Base-by-base conservation (phyloP, 805 yeast genomes). In the Saturnispora mendoncae region DNA sequence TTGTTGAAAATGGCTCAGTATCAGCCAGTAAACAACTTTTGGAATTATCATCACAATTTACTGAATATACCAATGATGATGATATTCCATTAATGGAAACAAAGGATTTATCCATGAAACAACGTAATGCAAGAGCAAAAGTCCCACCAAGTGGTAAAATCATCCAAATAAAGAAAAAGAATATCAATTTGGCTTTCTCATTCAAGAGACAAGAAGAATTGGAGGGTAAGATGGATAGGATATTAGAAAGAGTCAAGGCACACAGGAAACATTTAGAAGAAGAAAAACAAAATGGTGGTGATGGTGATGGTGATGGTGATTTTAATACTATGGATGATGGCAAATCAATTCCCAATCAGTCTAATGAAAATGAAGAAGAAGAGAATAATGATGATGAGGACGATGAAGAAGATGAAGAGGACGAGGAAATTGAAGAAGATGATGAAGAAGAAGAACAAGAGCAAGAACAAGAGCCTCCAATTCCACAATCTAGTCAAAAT, bases 81-180 rank as follows among this genome's bases (percentile, higher is more conserved):
- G 64, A 71, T n/a, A 68, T 77, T n/a, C 60, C 64, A 3, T 57
- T 83, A 10, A 61, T 82, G 38, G 96, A 87, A 55, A 96, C 88
- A 53, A 95, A 84, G 14, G 88, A 83, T 42, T 67, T 85, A 50
- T 87, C 95, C 0, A 76, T 79, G 43, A 86, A 84, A 53, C 84
- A 78, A 50, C 70, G 88, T 43, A 78, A 79, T 46, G 70, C 71
- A 23, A 69, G 88, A 49, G 81, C 95, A 1, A 80, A 87, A 53
- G 65, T 92, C 38, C 95, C 97, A 10, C 95, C 96, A 6, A 83
- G 85, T 24, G 96, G 96, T 28, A 86, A 82, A 59, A 83, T 88
- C 28, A 62, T 82, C 4, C 71, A 75, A 1, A 62, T 74, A 5
- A 86, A 85, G 62, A 85, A 80, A 64, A 80, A 74, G 51, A 54